Percentiles rank a stretch among this genome's conserved stretches.
phyloP scores from a whole-genome alignment of 208 protist species.

The Crithidia bombi region DNA sequence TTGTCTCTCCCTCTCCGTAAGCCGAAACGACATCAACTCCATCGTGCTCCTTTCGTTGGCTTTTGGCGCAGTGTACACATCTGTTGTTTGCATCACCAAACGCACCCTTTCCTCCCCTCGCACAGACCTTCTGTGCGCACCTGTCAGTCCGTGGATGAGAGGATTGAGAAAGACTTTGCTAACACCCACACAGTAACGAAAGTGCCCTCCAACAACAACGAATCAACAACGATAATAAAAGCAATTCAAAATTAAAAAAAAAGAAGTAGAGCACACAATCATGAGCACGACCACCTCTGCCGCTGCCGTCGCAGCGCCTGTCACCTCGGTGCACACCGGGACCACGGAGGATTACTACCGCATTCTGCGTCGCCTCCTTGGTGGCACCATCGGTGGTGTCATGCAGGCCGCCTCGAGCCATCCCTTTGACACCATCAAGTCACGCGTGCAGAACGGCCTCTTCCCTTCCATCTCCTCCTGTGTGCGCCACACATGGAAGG shows the following conservation, averaged over 20 bases:
- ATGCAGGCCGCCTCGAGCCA: slow-evolving; percentile 69
- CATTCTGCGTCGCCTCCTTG: slow-evolving; percentile 53
- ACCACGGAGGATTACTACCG: slow-evolving; percentile 33
- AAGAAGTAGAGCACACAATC: not conserved
- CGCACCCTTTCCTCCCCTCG: no score
- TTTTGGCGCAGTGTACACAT: no score
- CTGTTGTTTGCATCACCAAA: no score
- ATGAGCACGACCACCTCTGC: not conserved
- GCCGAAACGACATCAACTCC: no score
- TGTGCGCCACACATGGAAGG: slow-evolving; percentile 42
- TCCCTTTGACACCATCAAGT: slow-evolving; percentile 80
- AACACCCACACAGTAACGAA: no score
- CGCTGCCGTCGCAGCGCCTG: not conserved
- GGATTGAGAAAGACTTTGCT: no score
- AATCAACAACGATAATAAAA: not conserved
- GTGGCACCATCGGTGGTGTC: slow-evolving; percentile 64
- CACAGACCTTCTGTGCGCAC: no score
- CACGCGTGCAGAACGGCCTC: slow-evolving; percentile 66
- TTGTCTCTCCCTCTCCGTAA: no score
- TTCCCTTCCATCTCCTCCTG: slow-evolving; percentile 55
- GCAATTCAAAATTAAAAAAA: not conserved
- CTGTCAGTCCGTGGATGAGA: no score
- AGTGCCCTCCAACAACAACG: no score
- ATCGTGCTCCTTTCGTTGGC: no score
- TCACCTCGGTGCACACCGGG: slow-evolving; percentile 8